A percentile compares a stretch with the other conserved stretches of the same genome.
Evolutionary conservation across 306 rosid species (phyloP).

Genomic region (Abrus pulchellus): DNA sequence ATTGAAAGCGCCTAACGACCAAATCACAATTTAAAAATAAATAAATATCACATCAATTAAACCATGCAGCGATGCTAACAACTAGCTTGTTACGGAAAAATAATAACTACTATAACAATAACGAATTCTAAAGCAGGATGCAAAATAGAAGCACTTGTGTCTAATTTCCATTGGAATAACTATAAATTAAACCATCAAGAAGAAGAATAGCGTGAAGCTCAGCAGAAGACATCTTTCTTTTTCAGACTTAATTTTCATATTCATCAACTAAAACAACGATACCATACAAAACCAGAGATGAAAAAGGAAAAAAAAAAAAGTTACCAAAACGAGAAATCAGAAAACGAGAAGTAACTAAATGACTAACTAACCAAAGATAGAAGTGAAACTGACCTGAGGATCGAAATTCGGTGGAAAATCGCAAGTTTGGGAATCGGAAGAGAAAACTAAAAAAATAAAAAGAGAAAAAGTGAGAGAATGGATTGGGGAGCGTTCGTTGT

Average conservation of each 20-base stretch:
- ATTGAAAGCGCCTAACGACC: not conserved
- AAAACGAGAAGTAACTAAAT: not conserved
- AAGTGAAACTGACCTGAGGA: constrained; percentile 52
- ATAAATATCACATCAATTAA: not conserved
- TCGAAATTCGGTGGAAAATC: constrained; percentile 20
- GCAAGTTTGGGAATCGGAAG: not conserved
- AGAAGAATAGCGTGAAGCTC: not conserved
- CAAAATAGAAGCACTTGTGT: not conserved
- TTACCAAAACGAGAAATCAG: constrained; percentile 25
- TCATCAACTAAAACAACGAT: not conserved
- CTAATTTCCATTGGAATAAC: not conserved
- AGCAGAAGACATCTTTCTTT: not conserved
- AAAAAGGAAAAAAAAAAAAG: not conserved
- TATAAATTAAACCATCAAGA: not conserved
- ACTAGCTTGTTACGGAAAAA: not conserved
- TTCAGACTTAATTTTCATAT: not conserved
- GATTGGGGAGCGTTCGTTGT: not conserved
- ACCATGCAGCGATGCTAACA: constrained; percentile 2
- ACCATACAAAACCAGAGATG: constrained; percentile 1
- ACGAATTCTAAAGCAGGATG: not conserved
- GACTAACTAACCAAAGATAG: not conserved
- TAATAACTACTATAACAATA: not conserved
- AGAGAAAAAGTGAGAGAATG: not conserved
- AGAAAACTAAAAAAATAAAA: not conserved
- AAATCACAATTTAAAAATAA: not conserved